Evolutionary conservation across 495 filamentous ascomycete genomes (phyloP).

Genomic region (Cenococcum geophilum): DNA sequence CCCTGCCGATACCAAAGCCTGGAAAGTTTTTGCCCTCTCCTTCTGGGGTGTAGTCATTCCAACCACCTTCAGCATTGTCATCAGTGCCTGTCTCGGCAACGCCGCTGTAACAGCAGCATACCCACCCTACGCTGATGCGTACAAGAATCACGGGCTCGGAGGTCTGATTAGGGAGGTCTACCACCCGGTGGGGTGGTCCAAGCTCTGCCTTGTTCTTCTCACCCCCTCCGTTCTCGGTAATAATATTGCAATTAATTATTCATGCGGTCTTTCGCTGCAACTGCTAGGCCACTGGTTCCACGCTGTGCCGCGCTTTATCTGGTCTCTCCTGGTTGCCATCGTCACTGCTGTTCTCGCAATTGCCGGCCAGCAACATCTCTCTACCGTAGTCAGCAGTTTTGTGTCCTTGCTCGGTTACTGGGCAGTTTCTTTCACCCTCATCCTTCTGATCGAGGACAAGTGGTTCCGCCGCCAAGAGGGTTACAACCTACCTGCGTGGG

Average conservation of each 20-base stretch:
- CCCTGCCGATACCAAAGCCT: conserved; percentile 46
- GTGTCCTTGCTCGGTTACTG: conserved; percentile 32
- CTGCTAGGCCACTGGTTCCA: conserved; percentile 41
- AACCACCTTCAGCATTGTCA: conserved; percentile 51
- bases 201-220: conserved; percentile 42
- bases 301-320: conserved; percentile 42
- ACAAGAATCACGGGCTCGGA: conserved; percentile 51
- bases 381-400: conserved; percentile 41
- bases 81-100: conserved; percentile 50
- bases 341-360: conserved; percentile 42
- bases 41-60: conserved; percentile 48
- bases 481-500: conserved; percentile 9
- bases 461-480: conserved; percentile 7
- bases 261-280: conserved; percentile 41
- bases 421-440: conserved; percentile 5
- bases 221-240: conserved; percentile 35
- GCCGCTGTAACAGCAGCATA: conserved; percentile 39
- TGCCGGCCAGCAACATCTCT: conserved; percentile 40
- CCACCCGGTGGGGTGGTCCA: conserved; percentile 47
- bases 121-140: conserved; percentile 44
- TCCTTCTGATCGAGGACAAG: conserved; percentile 11
- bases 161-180: conserved; percentile 51
- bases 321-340: conserved; percentile 41
- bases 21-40: conserved; percentile 50
- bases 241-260: conserved; percentile 43